Conservation (phyloP, 202 grass and related monocot species). For the Saccharum hybrid region DNA sequence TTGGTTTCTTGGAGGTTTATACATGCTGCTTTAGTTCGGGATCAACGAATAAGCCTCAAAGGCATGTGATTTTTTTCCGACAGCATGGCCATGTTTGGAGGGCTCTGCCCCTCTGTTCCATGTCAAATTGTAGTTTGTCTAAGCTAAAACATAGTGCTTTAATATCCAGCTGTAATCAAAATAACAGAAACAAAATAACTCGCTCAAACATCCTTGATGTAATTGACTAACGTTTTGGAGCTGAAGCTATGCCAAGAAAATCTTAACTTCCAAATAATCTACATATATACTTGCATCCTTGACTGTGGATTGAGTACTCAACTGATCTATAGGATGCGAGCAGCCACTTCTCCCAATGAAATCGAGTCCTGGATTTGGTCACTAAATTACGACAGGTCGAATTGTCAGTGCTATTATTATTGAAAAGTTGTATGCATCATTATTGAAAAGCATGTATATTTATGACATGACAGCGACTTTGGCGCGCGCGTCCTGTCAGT, state of each 20-base stretch:
- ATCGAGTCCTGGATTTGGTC: slow-evolving; percentile 1
- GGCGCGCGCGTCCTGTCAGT: neutral
- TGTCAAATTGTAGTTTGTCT: neutral
- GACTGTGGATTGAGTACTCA: neutral
- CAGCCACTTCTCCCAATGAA: neutral
- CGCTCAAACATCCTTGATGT: neutral
- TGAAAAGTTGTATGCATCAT: slow-evolving; percentile 5
- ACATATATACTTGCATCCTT: neutral
- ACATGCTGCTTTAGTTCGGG: neutral
- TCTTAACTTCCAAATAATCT: neutral
- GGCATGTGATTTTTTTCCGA: neutral
- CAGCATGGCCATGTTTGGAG: neutral
- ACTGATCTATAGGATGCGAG: neutral
- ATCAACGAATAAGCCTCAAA: neutral
- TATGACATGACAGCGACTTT: slow-evolving; percentile 1
- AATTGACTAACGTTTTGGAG: neutral
- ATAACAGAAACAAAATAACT: no score
- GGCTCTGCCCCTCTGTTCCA: neutral
- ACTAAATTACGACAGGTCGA: neutral
- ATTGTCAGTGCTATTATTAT: neutral
- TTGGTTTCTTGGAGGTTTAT: neutral
- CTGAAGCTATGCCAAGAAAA: neutral
- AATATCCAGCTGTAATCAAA: no score
- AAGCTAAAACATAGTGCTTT: no score
- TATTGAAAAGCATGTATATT: slow-evolving; percentile 3